Conservation (phyloP, 805 yeast species). For the Yarrowia sp. region DNA sequence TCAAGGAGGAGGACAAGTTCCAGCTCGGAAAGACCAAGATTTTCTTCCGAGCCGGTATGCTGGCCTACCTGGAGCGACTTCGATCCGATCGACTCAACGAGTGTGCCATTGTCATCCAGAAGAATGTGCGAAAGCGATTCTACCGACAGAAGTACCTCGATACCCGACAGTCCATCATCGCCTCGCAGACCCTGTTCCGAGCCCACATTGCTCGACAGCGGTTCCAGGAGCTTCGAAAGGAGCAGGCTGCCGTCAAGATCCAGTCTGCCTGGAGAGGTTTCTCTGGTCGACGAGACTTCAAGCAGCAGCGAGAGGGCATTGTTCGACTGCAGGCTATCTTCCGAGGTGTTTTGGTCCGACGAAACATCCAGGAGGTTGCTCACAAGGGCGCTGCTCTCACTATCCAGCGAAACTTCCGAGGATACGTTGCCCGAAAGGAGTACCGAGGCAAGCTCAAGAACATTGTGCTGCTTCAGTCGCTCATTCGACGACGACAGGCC, state of each 20-base stretch:
- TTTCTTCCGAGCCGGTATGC: conserved; percentile 94
- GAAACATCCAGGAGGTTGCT: conserved; percentile 49
- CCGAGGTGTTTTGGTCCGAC: conserved; percentile 53
- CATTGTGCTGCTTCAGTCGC: conserved; percentile 71
- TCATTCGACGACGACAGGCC: conserved; percentile 75
- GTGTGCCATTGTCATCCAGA: conserved; percentile 84
- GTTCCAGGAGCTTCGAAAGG: conserved; percentile 50
- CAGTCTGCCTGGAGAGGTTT: conserved; percentile 58
- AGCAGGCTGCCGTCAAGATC: conserved; percentile 61
- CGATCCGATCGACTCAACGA: conserved; percentile 73
- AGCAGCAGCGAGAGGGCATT: conserved; percentile 53
- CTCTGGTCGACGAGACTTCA: conserved; percentile 51
- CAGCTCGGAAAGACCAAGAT: conserved; percentile 92
- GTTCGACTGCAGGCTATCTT: conserved; percentile 56
- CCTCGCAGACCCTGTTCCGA: conserved; percentile 60
- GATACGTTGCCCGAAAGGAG: conserved; percentile 57
- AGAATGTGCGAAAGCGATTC: conserved; percentile 64
- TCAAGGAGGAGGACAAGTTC: conserved; percentile 65
- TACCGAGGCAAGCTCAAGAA: conserved; percentile 51
- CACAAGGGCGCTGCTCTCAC: conserved; percentile 62
- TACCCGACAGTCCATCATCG: conserved; percentile 52
- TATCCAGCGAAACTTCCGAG: conserved; percentile 74
- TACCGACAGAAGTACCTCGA: conserved; percentile 61
- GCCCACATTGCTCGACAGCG: conserved; percentile 61
- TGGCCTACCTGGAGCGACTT: conserved; percentile 83